These are phyloP conservation scores for Fraxinus cuspidata DNA, from an alignment of 257 asterid species.

Conservation along the genomic window DNA sequence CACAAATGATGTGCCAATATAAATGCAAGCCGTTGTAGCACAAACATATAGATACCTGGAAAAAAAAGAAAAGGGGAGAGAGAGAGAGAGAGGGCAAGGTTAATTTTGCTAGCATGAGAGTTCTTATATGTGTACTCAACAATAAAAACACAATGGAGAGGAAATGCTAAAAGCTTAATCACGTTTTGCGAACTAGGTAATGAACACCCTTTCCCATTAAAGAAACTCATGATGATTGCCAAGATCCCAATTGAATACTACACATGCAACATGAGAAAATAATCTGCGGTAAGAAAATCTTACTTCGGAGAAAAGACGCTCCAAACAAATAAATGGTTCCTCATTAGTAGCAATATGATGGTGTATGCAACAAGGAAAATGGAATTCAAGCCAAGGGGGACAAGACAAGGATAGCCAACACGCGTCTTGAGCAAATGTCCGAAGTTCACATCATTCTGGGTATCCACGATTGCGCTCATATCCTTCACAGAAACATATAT, in stretches of 20 bases:
- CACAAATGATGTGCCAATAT: slow-evolving; percentile 55
- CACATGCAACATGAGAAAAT: too few relatives aligned
- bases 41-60: slow-evolving; percentile 81
- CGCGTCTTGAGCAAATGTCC: slow-evolving; percentile 49
- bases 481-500: slow-evolving; percentile 46
- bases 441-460: slow-evolving; percentile 31
- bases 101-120: neutral
- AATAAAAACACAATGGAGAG: neutral
- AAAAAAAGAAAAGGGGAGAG: neutral
- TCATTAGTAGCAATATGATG: slow-evolving; percentile 65
- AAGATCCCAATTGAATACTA: neutral
- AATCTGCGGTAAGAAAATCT: slow-evolving; percentile 25
- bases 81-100: neutral
- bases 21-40: slow-evolving; percentile 74
- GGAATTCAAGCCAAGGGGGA: slow-evolving; percentile 76
- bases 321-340: slow-evolving; percentile 91
- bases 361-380: slow-evolving; percentile 70
- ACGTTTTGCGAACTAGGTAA: neutral
- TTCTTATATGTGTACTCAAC: neutral
- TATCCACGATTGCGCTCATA: slow-evolving; percentile 20
- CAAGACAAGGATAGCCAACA: slow-evolving; percentile 67
- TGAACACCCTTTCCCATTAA: neutral
- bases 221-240: neutral
- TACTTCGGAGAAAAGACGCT: slow-evolving; percentile 97
- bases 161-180: neutral